A percentile compares a stretch with the other conserved stretches of the same genome.
These are phyloP conservation scores for Phoma herbarum DNA, from an alignment of 2,329 filamentous ascomycete genomes.

Conservation along the genomic window DNA sequence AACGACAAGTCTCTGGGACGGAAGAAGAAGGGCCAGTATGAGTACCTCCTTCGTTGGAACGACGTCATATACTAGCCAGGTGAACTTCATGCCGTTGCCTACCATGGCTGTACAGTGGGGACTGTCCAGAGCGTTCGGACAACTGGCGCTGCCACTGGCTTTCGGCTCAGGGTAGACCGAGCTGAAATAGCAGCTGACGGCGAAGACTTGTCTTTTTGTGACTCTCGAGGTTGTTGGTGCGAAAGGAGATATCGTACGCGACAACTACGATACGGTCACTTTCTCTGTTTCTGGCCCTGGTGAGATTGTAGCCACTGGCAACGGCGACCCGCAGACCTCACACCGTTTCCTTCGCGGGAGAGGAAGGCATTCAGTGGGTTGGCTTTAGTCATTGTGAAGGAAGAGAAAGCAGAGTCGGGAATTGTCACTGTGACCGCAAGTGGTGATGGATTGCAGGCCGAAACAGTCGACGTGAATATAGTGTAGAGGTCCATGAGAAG, in stretches of 20 bases:
- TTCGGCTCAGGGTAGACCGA: neutral
- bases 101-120: neutral
- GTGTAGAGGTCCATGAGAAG: neutral
- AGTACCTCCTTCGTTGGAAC: conserved; percentile 65
- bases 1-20: conserved; percentile 60
- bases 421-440: conserved; percentile 1
- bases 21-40: conserved; percentile 43
- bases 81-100: neutral
- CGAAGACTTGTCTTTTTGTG: neutral
- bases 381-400: conserved; percentile 38
- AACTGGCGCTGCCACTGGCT: neutral
- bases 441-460: neutral
- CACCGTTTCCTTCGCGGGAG: conserved; percentile 30
- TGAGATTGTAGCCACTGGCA: conserved; percentile 50
- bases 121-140: neutral
- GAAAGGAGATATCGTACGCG: conserved; percentile 51
- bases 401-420: neutral
- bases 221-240: neutral
- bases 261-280: conserved; percentile 54
- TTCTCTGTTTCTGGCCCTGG: conserved; percentile 57
- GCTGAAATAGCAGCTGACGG: neutral
- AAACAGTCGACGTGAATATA: neutral
- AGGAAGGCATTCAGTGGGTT: conserved; percentile 40
- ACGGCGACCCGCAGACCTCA: conserved; percentile 39
- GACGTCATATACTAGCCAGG: conserved; percentile 54